These are phyloP conservation scores for Podila epicladia DNA, from an alignment of 192 early-diverging fungal genomes.

Conservation along the genomic window DNA sequence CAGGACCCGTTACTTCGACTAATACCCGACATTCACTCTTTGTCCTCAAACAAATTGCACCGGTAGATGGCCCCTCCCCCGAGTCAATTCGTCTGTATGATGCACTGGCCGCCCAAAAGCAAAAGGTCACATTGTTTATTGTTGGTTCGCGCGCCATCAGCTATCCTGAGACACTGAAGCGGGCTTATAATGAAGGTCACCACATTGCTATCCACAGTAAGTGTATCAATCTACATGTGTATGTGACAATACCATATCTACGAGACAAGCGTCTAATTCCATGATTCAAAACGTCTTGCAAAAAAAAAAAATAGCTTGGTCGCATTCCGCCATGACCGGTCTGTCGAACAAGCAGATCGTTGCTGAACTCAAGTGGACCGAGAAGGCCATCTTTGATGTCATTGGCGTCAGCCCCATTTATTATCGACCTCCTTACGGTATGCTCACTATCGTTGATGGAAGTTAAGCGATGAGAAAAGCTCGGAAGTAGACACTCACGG, in stretches of 20 bases:
- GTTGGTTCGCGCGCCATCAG: slow-evolving; percentile 58
- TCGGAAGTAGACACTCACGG: no score
- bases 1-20: no score
- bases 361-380: slow-evolving; percentile 75
- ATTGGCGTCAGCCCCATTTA: slow-evolving; percentile 61
- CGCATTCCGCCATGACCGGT: slow-evolving; percentile 63
- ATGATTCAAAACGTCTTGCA: no score
- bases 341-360: slow-evolving; percentile 58
- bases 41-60: no score
- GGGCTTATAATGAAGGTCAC: slow-evolving; percentile 59
- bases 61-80: slow-evolving; percentile 58
- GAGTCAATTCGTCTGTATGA: no score
- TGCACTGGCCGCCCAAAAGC: slow-evolving; percentile 49
- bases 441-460: no score
- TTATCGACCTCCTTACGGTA: slow-evolving; percentile 55
- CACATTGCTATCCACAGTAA: slow-evolving; percentile 53
- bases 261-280: no score
- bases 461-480: slow-evolving; percentile 14
- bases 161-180: slow-evolving; percentile 57
- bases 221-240: no score
- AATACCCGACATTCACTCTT: not conserved
- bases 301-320: slow-evolving; percentile 55
- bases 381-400: slow-evolving; percentile 61
- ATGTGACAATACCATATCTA: no score
- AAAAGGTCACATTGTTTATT: slow-evolving; percentile 64